These are phyloP conservation scores for Diaporthe ilicicola DNA, from an alignment of 2,329 filamentous ascomycete genomes.

Conservation along the genomic window DNA sequence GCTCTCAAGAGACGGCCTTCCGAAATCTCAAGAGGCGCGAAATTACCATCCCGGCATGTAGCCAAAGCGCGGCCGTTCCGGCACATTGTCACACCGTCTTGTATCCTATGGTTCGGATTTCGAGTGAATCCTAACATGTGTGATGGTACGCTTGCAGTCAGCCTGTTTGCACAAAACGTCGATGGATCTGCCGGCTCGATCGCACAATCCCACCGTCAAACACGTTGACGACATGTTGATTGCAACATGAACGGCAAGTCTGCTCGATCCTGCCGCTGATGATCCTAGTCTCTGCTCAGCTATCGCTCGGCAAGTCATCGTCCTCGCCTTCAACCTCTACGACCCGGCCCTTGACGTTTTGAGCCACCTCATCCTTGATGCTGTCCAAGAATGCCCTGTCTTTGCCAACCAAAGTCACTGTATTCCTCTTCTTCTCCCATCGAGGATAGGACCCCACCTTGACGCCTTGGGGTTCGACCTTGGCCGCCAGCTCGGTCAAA, in stretches of 20 bases:
- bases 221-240: background rate
- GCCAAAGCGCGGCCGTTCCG: background rate
- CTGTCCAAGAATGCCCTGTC: slow-evolving; percentile 82
- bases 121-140: slow-evolving; percentile 3
- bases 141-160: background rate
- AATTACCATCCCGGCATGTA: slow-evolving; percentile 17
- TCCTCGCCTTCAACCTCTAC: slow-evolving; percentile 77
- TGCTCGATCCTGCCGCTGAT: background rate
- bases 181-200: slow-evolving; percentile 13
- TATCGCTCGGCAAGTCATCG: slow-evolving; percentile 52
- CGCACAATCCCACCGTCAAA: slow-evolving; percentile 3
- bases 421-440: slow-evolving; percentile 88
- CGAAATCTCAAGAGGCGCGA: background rate
- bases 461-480: slow-evolving; percentile 78
- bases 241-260: background rate
- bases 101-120: background rate
- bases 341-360: slow-evolving; percentile 76
- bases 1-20: background rate
- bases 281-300: background rate
- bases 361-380: slow-evolving; percentile 79
- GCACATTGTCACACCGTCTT: slow-evolving; percentile 12
- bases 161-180: background rate
- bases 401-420: slow-evolving; percentile 84
- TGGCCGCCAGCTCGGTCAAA: slow-evolving; percentile 79
- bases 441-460: slow-evolving; percentile 96